Base-by-base conservation (phyloP, 768 basidiomycete genomes). In the Suillus spraguei region DNA sequence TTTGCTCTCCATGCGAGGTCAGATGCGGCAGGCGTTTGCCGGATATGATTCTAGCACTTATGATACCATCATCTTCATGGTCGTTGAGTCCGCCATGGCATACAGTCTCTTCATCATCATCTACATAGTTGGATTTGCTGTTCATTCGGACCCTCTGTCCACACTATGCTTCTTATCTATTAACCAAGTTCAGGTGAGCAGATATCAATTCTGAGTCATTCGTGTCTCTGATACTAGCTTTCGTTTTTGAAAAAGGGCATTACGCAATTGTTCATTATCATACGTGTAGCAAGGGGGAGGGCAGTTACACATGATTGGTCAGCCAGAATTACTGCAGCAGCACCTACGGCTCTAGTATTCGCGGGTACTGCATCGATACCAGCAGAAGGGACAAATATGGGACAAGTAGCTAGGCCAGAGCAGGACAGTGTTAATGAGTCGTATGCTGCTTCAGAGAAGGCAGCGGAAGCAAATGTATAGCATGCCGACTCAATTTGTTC, bases 201-300 rank as follows among this genome's bases (percentile, higher is more conserved):
- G 52, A 0, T 1, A 53, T n/a, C 5, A 33, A 33, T 13, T 11
- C 11, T 35, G 20, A 35, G 17, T 33, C 13, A 53, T 53, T 5
- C 9, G 20, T 32, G 5, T 53, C 11, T 53, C 20, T 53, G 33
- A 53, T 53, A 11, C 17, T 33, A n/a, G 17, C 50, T 53, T 32
- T 52, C 2, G 1, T 32, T 20, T 17, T 2, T 11, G 20, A 33
- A 33, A 20, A 5, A 53, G 52, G 52, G 52, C 5, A 53, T 53
- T 13, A 3, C 52, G 5, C 52, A 53, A 11, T 33, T 53, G 32
- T 53, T 53, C 52, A 53, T 53, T 20, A 53, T 53, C 32, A 53
- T 53, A n/a, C 52, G 52, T n/a, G 52, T 53, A 10, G 52, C 52
- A 13, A 32, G 20, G 20, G 52, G 52, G 20, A 53, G 33, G 52